A percentile compares a stretch with the other conserved stretches of the same genome.
Evolutionary conservation across 768 basidiomycete species (phyloP).

Genomic region (Termitomyces sp.): DNA sequence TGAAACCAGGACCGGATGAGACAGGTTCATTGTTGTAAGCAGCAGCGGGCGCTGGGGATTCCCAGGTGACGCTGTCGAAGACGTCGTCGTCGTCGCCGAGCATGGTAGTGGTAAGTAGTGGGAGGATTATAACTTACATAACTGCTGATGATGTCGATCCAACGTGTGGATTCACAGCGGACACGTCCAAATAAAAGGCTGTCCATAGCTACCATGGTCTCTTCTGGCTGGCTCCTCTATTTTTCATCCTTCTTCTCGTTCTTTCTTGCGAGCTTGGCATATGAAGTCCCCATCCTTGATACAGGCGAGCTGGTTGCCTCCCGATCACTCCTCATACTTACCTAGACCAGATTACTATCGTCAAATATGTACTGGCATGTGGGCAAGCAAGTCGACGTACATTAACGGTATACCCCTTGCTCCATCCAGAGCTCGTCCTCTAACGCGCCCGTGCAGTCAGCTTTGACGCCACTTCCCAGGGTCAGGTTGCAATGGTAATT

Average conservation of each 20-base stretch:
- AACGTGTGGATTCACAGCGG: conserved; percentile 17
- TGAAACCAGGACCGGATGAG: conserved; percentile 70
- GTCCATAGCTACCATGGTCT: conserved; percentile 18
- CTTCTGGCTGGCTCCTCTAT: conserved; percentile 11
- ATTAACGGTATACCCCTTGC: conserved; percentile 70
- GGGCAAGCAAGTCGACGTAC: conserved; percentile 71
- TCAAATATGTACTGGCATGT: conserved; percentile 97
- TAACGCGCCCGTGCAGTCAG: conserved; percentile 45
- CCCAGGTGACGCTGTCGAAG: conserved; percentile 91
- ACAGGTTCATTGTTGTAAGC: conserved; percentile 43
- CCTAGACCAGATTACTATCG: conserved; percentile 60
- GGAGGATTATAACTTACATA: conserved; percentile 10
- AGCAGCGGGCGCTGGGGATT: conserved; percentile 58
- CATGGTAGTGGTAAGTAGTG: conserved; percentile 38
- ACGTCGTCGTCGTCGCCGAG: conserved; percentile 86
- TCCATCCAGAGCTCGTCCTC: background rate
- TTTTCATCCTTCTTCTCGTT: conserved; percentile 26
- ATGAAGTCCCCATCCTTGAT: conserved; percentile 65
- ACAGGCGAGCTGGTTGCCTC: conserved; percentile 36
- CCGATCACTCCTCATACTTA: conserved; percentile 5
- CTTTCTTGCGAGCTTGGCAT: conserved; percentile 40
- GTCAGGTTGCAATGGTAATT: conserved; percentile 90
- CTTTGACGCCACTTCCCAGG: conserved; percentile 74
- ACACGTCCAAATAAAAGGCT: conserved; percentile 32
- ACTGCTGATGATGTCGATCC: conserved; percentile 15